Conservation (phyloP, 1,139 yeast species). For the Yamadazyma sp. region DNA sequence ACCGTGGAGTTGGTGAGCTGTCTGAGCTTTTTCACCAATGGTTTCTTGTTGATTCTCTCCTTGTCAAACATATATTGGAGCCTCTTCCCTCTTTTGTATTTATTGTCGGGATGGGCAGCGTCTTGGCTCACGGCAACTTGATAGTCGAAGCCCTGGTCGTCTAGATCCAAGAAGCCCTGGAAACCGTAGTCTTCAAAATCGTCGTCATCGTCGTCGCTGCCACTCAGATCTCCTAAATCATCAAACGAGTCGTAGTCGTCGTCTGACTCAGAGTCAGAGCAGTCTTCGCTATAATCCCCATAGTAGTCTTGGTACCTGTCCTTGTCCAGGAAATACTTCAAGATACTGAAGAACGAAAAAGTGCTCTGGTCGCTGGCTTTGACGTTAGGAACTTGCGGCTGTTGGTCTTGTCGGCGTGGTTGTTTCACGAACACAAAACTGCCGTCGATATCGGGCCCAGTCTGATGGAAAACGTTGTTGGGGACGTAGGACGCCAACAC, state of each 20-base stretch:
- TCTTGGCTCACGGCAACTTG: too few species aligned
- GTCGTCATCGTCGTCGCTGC: slow-evolving; percentile 8
- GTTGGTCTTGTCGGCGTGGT: neutral
- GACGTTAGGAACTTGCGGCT: neutral
- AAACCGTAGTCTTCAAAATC: neutral
- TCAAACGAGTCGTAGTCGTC: slow-evolving; percentile 7
- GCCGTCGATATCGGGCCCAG: slow-evolving; percentile 3
- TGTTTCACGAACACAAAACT: neutral
- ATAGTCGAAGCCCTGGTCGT: too few species aligned
- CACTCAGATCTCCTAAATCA: slow-evolving; percentile 3
- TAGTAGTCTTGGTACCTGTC: slow-evolving; percentile 4
- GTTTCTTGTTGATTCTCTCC: slow-evolving; percentile 8
- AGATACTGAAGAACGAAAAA: slow-evolving; percentile 8
- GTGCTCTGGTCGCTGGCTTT: neutral
- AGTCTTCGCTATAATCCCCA: slow-evolving; percentile 2
- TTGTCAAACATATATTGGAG: slow-evolving; percentile 7
- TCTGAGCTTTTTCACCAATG: slow-evolving; percentile 7
- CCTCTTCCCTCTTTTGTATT: slow-evolving; percentile 1
- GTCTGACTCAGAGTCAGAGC: slow-evolving; percentile 6
- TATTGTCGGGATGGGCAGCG: too few species aligned
- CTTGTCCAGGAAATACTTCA: slow-evolving; percentile 7
- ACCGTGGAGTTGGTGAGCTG: slow-evolving; percentile 9
- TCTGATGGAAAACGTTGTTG: slow-evolving; percentile 6
- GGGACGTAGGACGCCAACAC: neutral
- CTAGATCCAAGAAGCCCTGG: too few species aligned